Evolutionary conservation across 345 rosid species (phyloP), one percentile per base, ranked within the genome.

Genomic region (Salix dunnii): DNA sequence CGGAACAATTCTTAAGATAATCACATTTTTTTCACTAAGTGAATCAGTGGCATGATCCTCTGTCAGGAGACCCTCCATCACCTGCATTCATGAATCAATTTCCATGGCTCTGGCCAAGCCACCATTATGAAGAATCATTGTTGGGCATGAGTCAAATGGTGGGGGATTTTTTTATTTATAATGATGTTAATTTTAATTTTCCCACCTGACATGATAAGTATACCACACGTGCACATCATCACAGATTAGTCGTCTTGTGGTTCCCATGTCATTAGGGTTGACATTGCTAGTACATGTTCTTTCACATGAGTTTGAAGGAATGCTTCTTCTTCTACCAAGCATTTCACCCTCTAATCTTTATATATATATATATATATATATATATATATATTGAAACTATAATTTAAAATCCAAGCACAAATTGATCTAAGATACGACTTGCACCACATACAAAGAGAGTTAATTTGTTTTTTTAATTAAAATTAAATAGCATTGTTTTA

Each of bases 141-240:
- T 7, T 23, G 61, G 73, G 69, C 80, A 77, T 77, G 77, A 72
- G 77, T 78, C 74, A 77, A 81, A 76, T 76, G 67, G 51, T 77
- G 71, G 80, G 82, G 73, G 36, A 73, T 76, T 68, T 71, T 67
- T 36, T 7, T 28, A 20, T 68, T 1, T 33, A 33, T 33, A 33
- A 72, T 76, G 70, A 83, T 76, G 53, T 30, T 23, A 5, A 12
- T 48, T 27, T 5, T 25, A n/a, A 3, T 38, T 46, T 66, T 38
- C 5, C n/a, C 81, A 78, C 80, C 64, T 76, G 76, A 82, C 67
- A 78, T 76, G 71, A 83, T 77, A 74, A 70, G 63, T 76, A 77
- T 43, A 63, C 70, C 81, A 72, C 89, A 86, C 86, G 91, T 86
- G 91, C 86, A 82, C 84, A 79, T 78, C 83, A 81, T 83, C 80